Evolutionary conservation across 2,329 filamentous ascomycete species (phyloP).

Genomic region (Fusarium sororula): DNA sequence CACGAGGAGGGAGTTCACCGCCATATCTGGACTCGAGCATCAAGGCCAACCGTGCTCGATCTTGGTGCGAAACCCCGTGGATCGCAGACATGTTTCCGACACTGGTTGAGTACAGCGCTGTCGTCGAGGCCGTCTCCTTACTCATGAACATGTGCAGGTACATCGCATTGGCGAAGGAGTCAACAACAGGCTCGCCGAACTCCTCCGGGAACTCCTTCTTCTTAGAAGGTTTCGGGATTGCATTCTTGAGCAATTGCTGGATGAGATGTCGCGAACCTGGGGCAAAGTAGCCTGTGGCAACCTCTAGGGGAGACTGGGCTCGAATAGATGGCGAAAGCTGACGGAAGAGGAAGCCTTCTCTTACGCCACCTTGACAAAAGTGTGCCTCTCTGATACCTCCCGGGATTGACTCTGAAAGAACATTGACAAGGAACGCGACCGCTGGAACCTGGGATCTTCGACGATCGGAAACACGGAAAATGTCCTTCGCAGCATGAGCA

Average conservation of each 20-base stretch:
- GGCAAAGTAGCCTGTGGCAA: slow-evolving; percentile 65
- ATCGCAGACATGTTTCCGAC: slow-evolving; percentile 68
- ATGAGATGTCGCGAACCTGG: slow-evolving; percentile 58
- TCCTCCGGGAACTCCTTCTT: slow-evolving; percentile 48
- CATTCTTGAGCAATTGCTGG: slow-evolving; percentile 55
- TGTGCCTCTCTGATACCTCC: slow-evolving; percentile 66
- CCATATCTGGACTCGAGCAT: slow-evolving; percentile 72
- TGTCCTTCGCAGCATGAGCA: slow-evolving; percentile 47
- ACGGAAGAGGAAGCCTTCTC: slow-evolving; percentile 72
- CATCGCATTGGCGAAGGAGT: slow-evolving; percentile 67
- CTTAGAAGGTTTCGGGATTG: slow-evolving; percentile 53
- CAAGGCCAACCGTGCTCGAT: slow-evolving; percentile 69
- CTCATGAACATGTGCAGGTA: slow-evolving; percentile 61
- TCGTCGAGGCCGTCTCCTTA: slow-evolving; percentile 64
- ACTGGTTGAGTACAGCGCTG: slow-evolving; percentile 70
- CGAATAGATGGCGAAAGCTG: slow-evolving; percentile 58
- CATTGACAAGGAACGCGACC: slow-evolving; percentile 72
- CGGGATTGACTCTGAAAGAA: slow-evolving; percentile 68
- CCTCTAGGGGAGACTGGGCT: slow-evolving; percentile 65
- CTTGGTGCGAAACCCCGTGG: slow-evolving; percentile 69
- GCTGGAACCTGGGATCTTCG: slow-evolving; percentile 73
- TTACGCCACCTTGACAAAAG: slow-evolving; percentile 77
- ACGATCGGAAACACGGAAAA: slow-evolving; percentile 72
- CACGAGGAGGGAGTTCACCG: slow-evolving; percentile 67
- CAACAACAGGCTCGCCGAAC: slow-evolving; percentile 58